Base-by-base conservation (phyloP, 768 basidiomycete species). In the Leccinum aurantiacum region DNA sequence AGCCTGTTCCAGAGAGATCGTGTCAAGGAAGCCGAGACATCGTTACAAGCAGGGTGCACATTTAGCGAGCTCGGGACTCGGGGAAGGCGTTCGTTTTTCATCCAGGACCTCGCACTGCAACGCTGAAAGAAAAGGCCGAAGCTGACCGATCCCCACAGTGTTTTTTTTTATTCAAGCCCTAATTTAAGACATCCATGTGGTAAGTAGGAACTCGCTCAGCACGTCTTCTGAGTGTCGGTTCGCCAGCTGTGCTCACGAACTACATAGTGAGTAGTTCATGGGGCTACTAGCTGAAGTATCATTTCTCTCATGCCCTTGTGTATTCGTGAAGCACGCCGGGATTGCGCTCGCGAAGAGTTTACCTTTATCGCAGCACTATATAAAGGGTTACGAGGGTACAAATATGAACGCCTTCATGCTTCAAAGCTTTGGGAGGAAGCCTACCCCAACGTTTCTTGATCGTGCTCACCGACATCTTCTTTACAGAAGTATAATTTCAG, bases 391-490 rank as follows among this genome's bases (percentile, higher is more conserved):
- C 69, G 29, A 88, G 58, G 74, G 82, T 44, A 87, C 86, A n/a
- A 93, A 97, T 70, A 76, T 78, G 1, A 75, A 77, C 13, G 92
- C 93, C 1, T 78, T 22, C n/a, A n/a, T 98, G 69, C 27, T 27
- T 27, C 27, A 27, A 81, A 88, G 47, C 81, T 92, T 53, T 99
- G 96, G 97, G 91, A 98, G 68, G 74, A 83, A 53, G 85, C 89
- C 46, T 88, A 90, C 66, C 75, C 77, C 5, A 72, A 84, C 69
- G 19, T 19, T 75, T 84, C 25, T 82, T 89, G 56, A 83, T 93
- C 59, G 93, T 94, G 19, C 78, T 98, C 37, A 97, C 96, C 13
- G 97, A 99, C 75, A 99, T 96, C 0, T 98, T 97, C 8, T 91
- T 95, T 6, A 91, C 91, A 2, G 75, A 83, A 29, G 86, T 83